A percentile compares a stretch with the other conserved stretches of the same genome.
Evolutionary conservation across 768 basidiomycete species (phyloP).

Genomic region (Lyophyllum decastes): DNA sequence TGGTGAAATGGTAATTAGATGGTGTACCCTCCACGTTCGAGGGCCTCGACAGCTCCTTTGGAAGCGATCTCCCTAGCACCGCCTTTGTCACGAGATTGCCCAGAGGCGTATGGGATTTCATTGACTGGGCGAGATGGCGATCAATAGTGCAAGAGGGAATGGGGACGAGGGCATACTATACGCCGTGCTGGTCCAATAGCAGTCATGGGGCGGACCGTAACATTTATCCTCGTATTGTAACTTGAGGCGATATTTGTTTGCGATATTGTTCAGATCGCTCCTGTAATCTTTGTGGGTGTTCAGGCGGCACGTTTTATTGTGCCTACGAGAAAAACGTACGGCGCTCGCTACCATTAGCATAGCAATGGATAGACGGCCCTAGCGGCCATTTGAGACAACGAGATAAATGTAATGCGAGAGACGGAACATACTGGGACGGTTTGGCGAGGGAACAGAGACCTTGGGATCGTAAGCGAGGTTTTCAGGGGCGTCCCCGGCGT

Average conservation of each 20-base stretch:
- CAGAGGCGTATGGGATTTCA: neutral
- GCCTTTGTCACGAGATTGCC: constrained; percentile 2
- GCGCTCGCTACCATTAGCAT: neutral
- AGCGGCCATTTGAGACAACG: neutral
- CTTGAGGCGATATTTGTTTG: constrained; percentile 7
- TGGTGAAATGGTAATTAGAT: neutral
- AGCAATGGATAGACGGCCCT: neutral
- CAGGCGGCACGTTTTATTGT: neutral
- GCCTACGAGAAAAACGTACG: neutral
- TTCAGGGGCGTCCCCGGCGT: neutral
- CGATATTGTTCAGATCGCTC: constrained; percentile 11
- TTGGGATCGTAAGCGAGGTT: neutral
- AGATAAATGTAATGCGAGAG: neutral
- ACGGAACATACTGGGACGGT: neutral
- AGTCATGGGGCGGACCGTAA: constrained; percentile 1
- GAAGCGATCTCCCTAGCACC: constrained; percentile 7
- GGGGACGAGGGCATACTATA: neutral
- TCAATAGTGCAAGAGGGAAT: neutral
- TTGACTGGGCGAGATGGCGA: constrained; percentile 1
- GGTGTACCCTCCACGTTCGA: constrained; percentile 4
- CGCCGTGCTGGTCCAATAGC: neutral
- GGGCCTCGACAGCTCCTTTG: constrained; percentile 4
- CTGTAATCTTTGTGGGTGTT: constrained; percentile 6
- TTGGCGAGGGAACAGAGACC: neutral
- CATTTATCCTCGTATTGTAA: neutral